These are phyloP conservation scores for Vitis hybrid DNA, from an alignment of 177 flowering plant genomes.

Conservation along the genomic window DNA sequence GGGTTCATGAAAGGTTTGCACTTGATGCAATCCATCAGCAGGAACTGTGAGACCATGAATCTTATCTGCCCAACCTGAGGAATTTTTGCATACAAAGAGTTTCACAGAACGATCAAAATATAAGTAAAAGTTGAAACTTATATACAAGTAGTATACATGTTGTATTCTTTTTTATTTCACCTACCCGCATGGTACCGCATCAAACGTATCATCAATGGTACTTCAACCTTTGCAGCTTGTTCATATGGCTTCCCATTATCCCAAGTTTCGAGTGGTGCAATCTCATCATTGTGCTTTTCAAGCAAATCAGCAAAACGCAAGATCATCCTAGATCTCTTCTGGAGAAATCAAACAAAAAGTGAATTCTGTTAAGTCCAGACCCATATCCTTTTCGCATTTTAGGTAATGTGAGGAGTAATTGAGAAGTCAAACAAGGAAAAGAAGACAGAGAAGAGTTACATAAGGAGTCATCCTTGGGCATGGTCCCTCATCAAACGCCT, in stretches of 20 bases:
- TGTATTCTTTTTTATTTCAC: constrained; percentile 9
- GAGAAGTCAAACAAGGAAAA: not conserved
- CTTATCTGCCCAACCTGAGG: constrained; percentile 80
- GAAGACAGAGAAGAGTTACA: constrained; percentile 31
- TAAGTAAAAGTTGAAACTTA: too few relatives aligned
- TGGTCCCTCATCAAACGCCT: constrained; percentile 88
- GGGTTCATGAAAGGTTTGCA: constrained; percentile 69
- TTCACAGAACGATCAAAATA: not conserved
- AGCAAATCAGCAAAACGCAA: constrained; percentile 60
- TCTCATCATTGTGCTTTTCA: constrained; percentile 60
- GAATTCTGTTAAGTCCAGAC: not conserved
- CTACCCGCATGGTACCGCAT: constrained; percentile 75
- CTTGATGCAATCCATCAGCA: constrained; percentile 64
- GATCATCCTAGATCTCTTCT: constrained; percentile 57
- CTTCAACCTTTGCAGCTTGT: constrained; percentile 59
- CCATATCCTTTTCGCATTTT: not conserved
- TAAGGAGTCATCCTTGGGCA: constrained; percentile 83
- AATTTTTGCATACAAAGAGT: not conserved
- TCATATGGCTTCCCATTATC: constrained; percentile 70
- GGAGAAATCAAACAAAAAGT: constrained; percentile 2
- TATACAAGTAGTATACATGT: too few relatives aligned
- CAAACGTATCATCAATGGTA: constrained; percentile 62
- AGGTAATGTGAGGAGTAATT: too few relatives aligned
- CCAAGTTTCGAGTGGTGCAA: constrained; percentile 77
- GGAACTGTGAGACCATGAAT: constrained; percentile 72